Evolutionary conservation across 2,329 filamentous ascomycete genomes (phyloP), one percentile per base, ranked within the genome.

Genomic region (Paracorniculantispora psalliotae): DNA sequence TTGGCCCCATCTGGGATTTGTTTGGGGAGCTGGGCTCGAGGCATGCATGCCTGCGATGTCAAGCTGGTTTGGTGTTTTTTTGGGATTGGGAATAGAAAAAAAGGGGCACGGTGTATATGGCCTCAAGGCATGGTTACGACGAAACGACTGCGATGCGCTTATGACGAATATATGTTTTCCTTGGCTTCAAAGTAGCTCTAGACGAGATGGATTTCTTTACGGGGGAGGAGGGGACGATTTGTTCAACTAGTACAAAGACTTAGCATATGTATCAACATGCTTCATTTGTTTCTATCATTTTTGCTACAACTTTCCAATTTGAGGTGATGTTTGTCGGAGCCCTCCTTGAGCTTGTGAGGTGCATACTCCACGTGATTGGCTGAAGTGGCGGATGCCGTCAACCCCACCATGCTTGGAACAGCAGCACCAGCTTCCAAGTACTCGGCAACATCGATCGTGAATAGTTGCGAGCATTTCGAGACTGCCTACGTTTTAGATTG

Each of bases 141-240:
- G 64, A 68, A 59, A 69, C 60, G 67, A 69, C 66, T 63, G 61
- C 53, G 48, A 65, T 62, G 61, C 51, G 64, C 28, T 70, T 59
- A 69, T 61, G 67, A 70, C 61, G 47, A 57, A 51, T 51, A 57
- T 52, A 57, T 51, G 37, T 51, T 33, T 55, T 51, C 30, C 47
- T 51, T 56, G 52, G 48, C 47, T 59, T 51, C 43, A 55, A n/a
- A 51, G 37, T 44, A 25, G 52, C 41, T 57, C 47, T 50, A 50
- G 46, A 57, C 46, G 55, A 57, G 46, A 57, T 35, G 55, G 35
- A 43, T 57, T 51, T 57, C 35, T 33, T 51, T 51, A 33, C n/a
- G 55, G 26, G 19, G 26, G 26, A 19, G 28, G 17, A 21, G 46
- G 26, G 37, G 47, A 51, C 23, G 44, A 57, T 51, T 41, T 57